phyloP scores from a whole-genome alignment of 2,329 filamentous ascomycete species.

The Pochonia chlamydosporia region DNA sequence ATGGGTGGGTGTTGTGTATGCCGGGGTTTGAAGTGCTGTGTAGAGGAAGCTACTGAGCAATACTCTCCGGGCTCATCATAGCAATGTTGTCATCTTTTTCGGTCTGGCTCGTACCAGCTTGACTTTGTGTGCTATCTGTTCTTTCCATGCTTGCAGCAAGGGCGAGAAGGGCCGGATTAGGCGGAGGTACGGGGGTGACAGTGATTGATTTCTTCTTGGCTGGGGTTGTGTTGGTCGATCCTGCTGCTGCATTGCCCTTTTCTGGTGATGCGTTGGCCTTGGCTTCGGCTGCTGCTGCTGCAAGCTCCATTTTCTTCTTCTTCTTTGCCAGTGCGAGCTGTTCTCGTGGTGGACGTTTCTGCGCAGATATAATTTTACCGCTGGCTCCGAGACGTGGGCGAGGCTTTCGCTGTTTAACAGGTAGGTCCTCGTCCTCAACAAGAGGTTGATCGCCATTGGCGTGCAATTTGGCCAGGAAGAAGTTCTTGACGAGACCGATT shows the following conservation, averaged over 20 bases:
- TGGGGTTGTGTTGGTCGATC: conserved; percentile 33
- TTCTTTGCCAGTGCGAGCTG: conserved; percentile 81
- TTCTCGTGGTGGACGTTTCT: conserved; percentile 77
- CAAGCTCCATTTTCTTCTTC: conserved; percentile 67
- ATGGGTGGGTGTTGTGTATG: background rate
- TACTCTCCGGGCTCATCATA: conserved; percentile 83
- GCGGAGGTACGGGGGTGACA: conserved; percentile 28
- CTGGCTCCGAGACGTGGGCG: conserved; percentile 62
- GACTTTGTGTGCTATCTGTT: conserved; percentile 51
- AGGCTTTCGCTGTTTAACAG: conserved; percentile 79
- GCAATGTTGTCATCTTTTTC: conserved; percentile 64
- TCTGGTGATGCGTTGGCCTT: conserved; percentile 30
- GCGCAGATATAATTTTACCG: conserved; percentile 80
- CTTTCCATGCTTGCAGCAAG: conserved; percentile 50
- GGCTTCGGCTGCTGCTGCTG: conserved; percentile 46
- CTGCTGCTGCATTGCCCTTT: conserved; percentile 20
- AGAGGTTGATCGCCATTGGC: conserved; percentile 75
- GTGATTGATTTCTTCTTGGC: conserved; percentile 47
- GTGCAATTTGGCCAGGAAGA: conserved; percentile 84
- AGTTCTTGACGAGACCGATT: conserved; percentile 83
- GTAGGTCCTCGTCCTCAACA: conserved; percentile 90
- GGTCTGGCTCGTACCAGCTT: conserved; percentile 55
- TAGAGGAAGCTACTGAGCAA: conserved; percentile 37
- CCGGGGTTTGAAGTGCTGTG: background rate
- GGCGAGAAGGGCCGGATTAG: conserved; percentile 34